Evolutionary conservation across 495 filamentous ascomycete species (phyloP).

Genomic region (Talaromyces thailandensis): DNA sequence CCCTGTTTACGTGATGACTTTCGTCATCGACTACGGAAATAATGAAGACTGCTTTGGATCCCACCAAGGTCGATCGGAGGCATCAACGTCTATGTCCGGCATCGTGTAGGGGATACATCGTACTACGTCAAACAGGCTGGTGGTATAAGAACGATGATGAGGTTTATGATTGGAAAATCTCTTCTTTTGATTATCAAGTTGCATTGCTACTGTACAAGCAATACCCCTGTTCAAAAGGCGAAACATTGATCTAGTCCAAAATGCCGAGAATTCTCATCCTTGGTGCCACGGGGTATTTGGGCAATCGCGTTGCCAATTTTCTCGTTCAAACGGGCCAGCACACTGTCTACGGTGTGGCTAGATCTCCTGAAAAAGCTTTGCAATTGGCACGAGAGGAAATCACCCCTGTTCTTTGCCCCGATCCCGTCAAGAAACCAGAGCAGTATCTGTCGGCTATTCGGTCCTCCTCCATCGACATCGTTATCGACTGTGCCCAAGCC

Average conservation of each 20-base stretch:
- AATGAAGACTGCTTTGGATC: neutral
- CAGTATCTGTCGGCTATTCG: slow-evolving; percentile 12
- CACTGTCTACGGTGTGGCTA: slow-evolving; percentile 30
- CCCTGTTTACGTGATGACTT: neutral
- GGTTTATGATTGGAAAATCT: neutral
- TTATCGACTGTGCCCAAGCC: slow-evolving; percentile 23
- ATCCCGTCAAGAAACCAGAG: slow-evolving; percentile 10
- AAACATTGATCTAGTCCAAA: neutral
- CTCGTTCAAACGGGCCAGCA: slow-evolving; percentile 25
- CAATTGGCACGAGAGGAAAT: slow-evolving; percentile 20
- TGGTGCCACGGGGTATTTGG: slow-evolving; percentile 36
- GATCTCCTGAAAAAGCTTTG: slow-evolving; percentile 22
- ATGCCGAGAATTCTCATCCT: slow-evolving; percentile 36
- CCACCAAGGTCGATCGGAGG: neutral
- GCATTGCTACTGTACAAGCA: neutral
- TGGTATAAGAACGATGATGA: neutral
- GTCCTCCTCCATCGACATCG: slow-evolving; percentile 21
- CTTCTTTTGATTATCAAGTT: neutral
- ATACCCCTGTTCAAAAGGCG: neutral
- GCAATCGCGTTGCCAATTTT: slow-evolving; percentile 20
- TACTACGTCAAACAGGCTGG: neutral
- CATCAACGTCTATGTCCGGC: neutral
- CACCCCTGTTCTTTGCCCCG: slow-evolving; percentile 14
- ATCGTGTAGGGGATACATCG: neutral
- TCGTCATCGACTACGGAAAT: neutral